Evolutionary conservation across 75 land plant genomes (phyloP).

Genomic region (Cupressus sempervirens): DNA sequence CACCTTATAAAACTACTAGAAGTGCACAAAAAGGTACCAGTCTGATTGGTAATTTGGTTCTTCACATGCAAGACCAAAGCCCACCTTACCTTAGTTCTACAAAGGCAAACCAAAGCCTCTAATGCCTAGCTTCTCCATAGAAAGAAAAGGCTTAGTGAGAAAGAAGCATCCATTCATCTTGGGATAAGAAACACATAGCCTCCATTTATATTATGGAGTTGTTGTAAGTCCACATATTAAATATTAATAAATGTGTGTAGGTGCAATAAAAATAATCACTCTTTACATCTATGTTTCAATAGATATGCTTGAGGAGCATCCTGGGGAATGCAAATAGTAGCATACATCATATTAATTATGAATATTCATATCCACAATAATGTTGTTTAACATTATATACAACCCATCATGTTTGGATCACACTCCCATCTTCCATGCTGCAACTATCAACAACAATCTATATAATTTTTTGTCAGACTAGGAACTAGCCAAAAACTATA

Average conservation of each 20-base stretch:
- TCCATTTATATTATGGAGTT: not conserved
- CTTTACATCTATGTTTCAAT: not conserved
- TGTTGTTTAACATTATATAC: slow-evolving; percentile 5
- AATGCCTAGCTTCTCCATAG: not conserved
- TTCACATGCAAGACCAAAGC: not conserved
- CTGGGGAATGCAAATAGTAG: not conserved
- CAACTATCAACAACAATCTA: not conserved
- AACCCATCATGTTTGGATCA: not conserved
- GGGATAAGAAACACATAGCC: not conserved
- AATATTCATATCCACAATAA: not conserved
- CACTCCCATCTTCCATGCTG: not conserved
- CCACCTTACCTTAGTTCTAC: not conserved
- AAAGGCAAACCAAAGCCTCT: not conserved
- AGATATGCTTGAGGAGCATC: not conserved
- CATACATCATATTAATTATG: not conserved
- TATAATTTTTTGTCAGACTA: not conserved
- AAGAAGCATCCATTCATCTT: not conserved
- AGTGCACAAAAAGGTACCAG: not conserved
- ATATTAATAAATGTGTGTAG: not conserved
- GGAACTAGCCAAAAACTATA: not conserved
- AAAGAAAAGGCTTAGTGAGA: not conserved
- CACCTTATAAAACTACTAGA: not conserved
- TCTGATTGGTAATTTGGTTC: not conserved
- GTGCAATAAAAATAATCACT: not conserved
- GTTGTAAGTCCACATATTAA: not conserved